Evolutionary conservation across 2,329 filamentous ascomycete genomes (phyloP).

Genomic region (Ceratocystis destructans): DNA sequence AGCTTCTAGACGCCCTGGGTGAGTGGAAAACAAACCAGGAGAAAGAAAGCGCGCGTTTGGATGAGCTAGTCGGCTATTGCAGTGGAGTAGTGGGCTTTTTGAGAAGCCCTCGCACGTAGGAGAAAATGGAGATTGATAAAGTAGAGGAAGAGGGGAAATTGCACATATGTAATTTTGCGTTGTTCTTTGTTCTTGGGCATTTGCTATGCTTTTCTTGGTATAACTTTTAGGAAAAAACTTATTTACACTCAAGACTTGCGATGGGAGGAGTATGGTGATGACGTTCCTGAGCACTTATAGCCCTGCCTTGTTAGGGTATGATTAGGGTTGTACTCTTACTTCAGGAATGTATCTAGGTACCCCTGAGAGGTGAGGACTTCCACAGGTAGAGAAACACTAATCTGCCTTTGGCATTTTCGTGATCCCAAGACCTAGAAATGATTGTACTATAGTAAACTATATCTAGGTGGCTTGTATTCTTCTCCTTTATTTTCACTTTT

Average conservation of each 20-base stretch:
- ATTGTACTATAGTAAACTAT: not conserved
- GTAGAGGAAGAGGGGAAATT: not conserved
- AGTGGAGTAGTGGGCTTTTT: conserved; percentile 75
- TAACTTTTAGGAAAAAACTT: not conserved
- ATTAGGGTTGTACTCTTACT: not conserved
- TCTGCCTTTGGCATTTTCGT: not conserved
- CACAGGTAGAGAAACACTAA: not conserved
- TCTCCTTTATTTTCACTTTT: not conserved
- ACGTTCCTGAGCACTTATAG: not conserved
- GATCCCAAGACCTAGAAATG: not conserved
- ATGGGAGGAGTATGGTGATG: not conserved
- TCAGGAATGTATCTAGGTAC: not conserved
- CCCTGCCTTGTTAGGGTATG: not conserved
- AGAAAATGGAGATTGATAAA: not conserved
- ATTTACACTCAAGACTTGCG: not conserved
- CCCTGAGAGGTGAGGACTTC: not conserved
- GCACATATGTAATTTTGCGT: not conserved
- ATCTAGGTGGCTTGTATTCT: not conserved
- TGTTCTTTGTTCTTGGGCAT: not conserved
- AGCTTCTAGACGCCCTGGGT: conserved; percentile 44
- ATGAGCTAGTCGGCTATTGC: conserved; percentile 72
- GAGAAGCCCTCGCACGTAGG: conserved; percentile 44
- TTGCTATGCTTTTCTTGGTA: not conserved
- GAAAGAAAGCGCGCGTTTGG: conserved; percentile 55
- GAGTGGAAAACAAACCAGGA: conserved; percentile 63